These are phyloP conservation scores for Rhodotorula taiwanensis DNA, from an alignment of 768 basidiomycete species.

Conservation along the genomic window DNA sequence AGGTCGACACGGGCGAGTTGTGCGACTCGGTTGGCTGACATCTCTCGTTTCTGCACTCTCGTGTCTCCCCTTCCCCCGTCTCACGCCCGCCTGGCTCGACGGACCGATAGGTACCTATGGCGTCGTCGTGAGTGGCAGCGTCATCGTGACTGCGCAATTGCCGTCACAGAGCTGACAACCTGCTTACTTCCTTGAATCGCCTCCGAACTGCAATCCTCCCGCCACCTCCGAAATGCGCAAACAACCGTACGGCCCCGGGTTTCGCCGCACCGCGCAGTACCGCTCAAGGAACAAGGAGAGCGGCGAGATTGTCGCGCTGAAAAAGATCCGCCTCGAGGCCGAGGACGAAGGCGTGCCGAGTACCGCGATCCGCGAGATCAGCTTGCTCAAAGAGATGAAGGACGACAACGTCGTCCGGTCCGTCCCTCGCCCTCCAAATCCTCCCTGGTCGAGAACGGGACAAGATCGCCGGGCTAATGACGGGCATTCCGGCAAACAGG, in stretches of 20 bases:
- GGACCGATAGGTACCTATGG: conserved; percentile 88
- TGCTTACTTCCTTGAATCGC: no score
- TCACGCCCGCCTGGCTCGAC: neutral
- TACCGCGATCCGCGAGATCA: conserved; percentile 97
- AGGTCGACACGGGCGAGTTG: no score
- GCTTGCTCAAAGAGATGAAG: conserved; percentile 89
- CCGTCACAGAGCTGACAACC: neutral
- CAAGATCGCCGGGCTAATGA: no score
- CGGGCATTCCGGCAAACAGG: conserved; percentile 47
- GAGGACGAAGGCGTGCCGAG: conserved; percentile 98
- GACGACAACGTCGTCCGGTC: conserved; percentile 91
- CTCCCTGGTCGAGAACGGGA: no score
- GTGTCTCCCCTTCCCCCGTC: neutral
- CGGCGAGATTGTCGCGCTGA: conserved; percentile 83
- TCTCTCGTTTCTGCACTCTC: neutral
- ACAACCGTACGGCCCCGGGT: no score
- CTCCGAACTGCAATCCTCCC: no score
- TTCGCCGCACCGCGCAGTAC: conserved; percentile 49
- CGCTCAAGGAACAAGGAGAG: conserved; percentile 78
- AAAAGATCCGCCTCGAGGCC: conserved; percentile 96
- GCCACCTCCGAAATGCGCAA: no score
- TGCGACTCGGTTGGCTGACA: neutral
- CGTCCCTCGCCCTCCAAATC: conserved; percentile 28
- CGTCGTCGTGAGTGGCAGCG: conserved; percentile 56
- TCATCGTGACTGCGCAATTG: fast-evolving